Percentiles rank a stretch among this genome's conserved stretches.
These are phyloP conservation scores for Fagopyrum tataricum DNA, from an alignment of 148 eudicot genomes.

Conservation along the genomic window DNA sequence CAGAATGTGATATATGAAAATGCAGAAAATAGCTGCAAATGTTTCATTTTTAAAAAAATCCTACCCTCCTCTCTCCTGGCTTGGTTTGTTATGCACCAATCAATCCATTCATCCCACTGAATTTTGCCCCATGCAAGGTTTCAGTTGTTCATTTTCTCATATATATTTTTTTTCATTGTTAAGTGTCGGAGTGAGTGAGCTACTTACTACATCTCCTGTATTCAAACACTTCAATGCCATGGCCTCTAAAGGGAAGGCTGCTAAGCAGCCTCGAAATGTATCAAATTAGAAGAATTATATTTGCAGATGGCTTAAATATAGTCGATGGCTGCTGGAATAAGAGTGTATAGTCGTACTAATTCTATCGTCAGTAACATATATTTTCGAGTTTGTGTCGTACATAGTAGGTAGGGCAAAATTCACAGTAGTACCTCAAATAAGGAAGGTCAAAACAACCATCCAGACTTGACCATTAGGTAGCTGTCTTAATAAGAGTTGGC, in stretches of 20 bases:
- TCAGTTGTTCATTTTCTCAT: neutral
- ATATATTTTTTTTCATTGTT: neutral
- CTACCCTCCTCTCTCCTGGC: neutral
- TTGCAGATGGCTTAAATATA: neutral
- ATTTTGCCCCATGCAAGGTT: neutral
- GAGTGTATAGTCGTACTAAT: neutral
- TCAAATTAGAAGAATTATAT: neutral
- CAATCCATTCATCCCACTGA: slow-evolving; percentile 7
- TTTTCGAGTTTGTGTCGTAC: no score
- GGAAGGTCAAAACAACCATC: no score
- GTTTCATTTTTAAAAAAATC: neutral
- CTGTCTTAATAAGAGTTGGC: no score
- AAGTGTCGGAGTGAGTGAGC: neutral
- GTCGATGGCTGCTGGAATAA: neutral
- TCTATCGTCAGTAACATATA: no score
- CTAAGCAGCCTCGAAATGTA: neutral
- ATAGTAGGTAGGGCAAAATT: no score
- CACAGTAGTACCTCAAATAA: no score
- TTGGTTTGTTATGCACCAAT: neutral
- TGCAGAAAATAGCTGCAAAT: neutral
- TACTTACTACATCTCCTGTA: neutral
- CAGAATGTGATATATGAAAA: neutral
- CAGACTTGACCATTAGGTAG: no score
- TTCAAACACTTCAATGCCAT: neutral
- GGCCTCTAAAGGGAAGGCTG: neutral